A percentile compares a stretch with the other conserved stretches of the same genome.
These are phyloP conservation scores for Cryphonectria carpinicola DNA, from an alignment of 2,329 filamentous ascomycete genomes.

Conservation along the genomic window DNA sequence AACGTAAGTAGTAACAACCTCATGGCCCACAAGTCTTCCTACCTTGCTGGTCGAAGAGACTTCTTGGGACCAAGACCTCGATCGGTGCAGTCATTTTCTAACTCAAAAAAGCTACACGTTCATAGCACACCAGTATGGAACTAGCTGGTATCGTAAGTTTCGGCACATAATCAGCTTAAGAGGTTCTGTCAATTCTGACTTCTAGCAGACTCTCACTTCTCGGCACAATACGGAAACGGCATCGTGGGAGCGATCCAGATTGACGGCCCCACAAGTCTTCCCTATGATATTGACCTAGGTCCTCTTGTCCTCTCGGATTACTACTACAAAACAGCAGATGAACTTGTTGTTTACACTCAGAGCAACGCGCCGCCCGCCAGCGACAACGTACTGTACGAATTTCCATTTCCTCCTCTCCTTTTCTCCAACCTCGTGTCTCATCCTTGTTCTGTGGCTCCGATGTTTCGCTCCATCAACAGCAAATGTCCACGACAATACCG, in stretches of 20 bases:
- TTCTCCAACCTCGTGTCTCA: not conserved
- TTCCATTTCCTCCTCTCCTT: not conserved
- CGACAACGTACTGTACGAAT: constrained; percentile 43
- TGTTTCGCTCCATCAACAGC: not conserved
- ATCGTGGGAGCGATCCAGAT: constrained; percentile 53
- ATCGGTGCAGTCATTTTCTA: not conserved
- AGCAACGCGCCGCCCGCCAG: constrained; percentile 37
- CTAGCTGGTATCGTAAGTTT: constrained; percentile 42
- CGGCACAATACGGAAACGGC: constrained; percentile 51
- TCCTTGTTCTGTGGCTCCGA: not conserved
- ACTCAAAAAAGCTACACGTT: constrained; percentile 38
- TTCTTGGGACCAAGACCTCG: not conserved
- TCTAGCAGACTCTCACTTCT: constrained; percentile 47
- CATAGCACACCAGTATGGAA: constrained; percentile 45
- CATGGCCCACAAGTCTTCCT: not conserved
- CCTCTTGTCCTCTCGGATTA: constrained; percentile 55
- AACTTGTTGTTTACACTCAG: constrained; percentile 32
- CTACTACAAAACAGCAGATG: constrained; percentile 45
- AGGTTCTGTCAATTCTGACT: not conserved
- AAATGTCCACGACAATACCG: too few species aligned
- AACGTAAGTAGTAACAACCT: not conserved
- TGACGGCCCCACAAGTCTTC: constrained; percentile 49
- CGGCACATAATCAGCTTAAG: too few species aligned
- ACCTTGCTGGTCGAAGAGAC: not conserved
- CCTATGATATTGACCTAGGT: constrained; percentile 57